phyloP scores from a whole-genome alignment of 495 filamentous ascomycete genomes.

The Penicillium waksmanii region DNA sequence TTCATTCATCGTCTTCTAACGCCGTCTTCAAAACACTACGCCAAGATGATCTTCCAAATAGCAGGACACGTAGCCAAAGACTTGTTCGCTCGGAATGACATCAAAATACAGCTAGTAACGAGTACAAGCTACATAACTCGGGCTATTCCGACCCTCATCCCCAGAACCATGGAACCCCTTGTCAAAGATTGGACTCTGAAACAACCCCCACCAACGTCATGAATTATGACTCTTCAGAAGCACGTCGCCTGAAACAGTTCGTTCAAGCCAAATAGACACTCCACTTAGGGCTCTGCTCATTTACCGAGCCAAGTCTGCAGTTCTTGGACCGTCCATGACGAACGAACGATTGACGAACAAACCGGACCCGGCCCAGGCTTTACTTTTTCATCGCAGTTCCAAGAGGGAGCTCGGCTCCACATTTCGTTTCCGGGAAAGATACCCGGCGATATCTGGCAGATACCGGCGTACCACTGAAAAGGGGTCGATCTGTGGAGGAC shows the following conservation, averaged over 20 bases:
- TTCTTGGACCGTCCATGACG: neutral
- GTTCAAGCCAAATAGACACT: neutral
- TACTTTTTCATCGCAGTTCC: neutral
- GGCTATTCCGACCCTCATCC: neutral
- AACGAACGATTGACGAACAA: neutral
- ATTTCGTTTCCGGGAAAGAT: neutral
- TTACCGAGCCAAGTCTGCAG: constrained; percentile 5
- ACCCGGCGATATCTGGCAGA: neutral
- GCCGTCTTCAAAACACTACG: no score
- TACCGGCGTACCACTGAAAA: constrained; percentile 3
- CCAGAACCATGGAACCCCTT: constrained; percentile 1
- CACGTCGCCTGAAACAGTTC: neutral
- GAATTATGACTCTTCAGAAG: neutral
- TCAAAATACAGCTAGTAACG: no score
- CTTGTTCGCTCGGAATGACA: no score
- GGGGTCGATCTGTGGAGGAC: constrained; percentile 5
- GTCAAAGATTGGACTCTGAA: neutral
- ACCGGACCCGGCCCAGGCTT: neutral
- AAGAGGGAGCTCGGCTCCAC: neutral
- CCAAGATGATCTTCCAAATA: no score
- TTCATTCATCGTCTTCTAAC: no score
- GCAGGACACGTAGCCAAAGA: no score
- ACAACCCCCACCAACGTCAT: constrained; percentile 3
- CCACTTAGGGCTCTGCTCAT: constrained; percentile 10
- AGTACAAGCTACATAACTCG: neutral